phyloP scores from a whole-genome alignment of 2,329 filamentous ascomycete species.

The Fusarium penzigii region DNA sequence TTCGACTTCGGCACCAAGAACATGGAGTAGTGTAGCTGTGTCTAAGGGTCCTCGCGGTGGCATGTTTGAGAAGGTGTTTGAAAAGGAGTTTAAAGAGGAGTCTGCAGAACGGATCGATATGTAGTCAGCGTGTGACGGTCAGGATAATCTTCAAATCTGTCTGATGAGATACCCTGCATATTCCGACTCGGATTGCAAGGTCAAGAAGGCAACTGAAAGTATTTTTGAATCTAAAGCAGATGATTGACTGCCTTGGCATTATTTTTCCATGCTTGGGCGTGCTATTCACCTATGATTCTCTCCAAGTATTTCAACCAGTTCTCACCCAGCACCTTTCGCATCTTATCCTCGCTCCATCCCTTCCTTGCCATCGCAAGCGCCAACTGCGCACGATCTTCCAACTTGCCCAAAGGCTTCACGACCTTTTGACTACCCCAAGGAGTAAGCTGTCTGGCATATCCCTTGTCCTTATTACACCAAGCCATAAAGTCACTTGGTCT shows the following conservation, averaged over 20 bases:
- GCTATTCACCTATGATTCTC: constrained; percentile 25
- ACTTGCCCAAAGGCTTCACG: constrained; percentile 39
- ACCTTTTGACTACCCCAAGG: constrained; percentile 43
- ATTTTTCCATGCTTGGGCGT: too few relatives aligned
- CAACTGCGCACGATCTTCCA: constrained; percentile 37
- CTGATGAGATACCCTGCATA: too few relatives aligned
- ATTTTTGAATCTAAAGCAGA: too few relatives aligned
- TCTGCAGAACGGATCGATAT: too few relatives aligned
- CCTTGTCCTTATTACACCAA: constrained; percentile 44
- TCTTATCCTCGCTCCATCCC: constrained; percentile 40
- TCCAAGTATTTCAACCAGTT: constrained; percentile 41
- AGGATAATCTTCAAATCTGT: too few relatives aligned
- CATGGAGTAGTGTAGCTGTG: background rate
- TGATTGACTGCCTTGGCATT: too few relatives aligned
- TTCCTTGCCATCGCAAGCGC: constrained; percentile 39
- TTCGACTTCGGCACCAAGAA: background rate
- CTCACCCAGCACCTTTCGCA: constrained; percentile 40
- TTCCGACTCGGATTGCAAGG: too few relatives aligned
- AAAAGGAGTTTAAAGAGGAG: too few relatives aligned
- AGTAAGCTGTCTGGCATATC: constrained; percentile 38
- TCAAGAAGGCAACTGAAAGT: too few relatives aligned
- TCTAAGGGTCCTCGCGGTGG: too few relatives aligned
- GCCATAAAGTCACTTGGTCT: constrained; percentile 41
- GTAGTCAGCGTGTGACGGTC: too few relatives aligned
- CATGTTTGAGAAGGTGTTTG: too few relatives aligned